A percentile compares a stretch with the other conserved stretches of the same genome.
These are phyloP conservation scores for Auricularia sp. DNA, from an alignment of 768 basidiomycete genomes.

Conservation along the genomic window DNA sequence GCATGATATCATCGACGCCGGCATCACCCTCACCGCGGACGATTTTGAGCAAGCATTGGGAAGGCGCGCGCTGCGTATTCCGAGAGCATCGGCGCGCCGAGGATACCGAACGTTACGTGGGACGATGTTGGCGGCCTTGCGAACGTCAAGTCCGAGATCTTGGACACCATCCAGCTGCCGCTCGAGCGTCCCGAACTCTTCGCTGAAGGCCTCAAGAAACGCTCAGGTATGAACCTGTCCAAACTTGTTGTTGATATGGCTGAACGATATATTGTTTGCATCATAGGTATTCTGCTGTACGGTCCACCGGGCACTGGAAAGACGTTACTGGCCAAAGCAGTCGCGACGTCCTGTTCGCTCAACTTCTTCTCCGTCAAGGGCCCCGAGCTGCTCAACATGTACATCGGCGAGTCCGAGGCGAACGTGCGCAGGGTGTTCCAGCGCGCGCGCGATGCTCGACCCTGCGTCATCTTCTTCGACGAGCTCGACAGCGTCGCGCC, in stretches of 20 bases:
- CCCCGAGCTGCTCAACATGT: constrained; percentile 94
- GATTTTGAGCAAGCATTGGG: constrained; percentile 69
- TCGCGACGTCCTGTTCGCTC: constrained; percentile 87
- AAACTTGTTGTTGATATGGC: too few relatives aligned
- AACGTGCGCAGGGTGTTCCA: constrained; percentile 92
- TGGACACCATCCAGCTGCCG: constrained; percentile 92
- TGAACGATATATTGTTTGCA: too few relatives aligned
- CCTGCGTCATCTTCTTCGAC: constrained; percentile 95
- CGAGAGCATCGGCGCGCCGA: constrained; percentile 92
- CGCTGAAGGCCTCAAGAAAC: constrained; percentile 83
- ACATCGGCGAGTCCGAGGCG: constrained; percentile 96
- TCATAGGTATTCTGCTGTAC: constrained; percentile 74
- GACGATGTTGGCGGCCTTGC: constrained; percentile 93
- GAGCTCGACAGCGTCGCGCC: constrained; percentile 93
- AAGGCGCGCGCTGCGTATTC: constrained; percentile 68
- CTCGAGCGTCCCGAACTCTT: constrained; percentile 86
- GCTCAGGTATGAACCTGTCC: constrained; percentile 53
- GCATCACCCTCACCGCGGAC: constrained; percentile 30
- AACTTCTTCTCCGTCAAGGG: constrained; percentile 98
- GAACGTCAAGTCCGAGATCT: constrained; percentile 79
- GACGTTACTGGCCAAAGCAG: constrained; percentile 89
- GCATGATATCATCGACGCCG: constrained; percentile 20
- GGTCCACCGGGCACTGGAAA: constrained; percentile 96
- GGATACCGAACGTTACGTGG: constrained; percentile 92
- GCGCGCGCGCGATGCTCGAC: constrained; percentile 79